phyloP scores from a whole-genome alignment of 495 filamentous ascomycete species.

The Clohesyomyces aquaticus region DNA sequence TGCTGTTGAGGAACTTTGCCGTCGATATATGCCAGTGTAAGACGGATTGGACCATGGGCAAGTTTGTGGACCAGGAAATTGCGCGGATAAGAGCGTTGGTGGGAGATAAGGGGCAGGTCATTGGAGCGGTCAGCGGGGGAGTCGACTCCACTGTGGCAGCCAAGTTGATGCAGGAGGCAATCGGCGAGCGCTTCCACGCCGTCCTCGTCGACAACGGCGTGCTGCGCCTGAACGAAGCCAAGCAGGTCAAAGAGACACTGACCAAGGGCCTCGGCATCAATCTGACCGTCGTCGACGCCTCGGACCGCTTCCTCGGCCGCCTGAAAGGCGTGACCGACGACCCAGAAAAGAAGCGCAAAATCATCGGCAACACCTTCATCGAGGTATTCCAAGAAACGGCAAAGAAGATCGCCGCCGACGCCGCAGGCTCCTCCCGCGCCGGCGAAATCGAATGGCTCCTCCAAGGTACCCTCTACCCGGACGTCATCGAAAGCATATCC shows the following conservation, averaged over 20 bases:
- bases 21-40: constrained; percentile 74
- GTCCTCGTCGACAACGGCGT: constrained; percentile 87
- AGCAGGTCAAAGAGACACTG: constrained; percentile 75
- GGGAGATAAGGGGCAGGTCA: constrained; percentile 76
- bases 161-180: constrained; percentile 79
- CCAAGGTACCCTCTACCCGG: constrained; percentile 81
- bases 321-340: constrained; percentile 74
- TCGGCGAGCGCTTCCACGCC: constrained; percentile 86
- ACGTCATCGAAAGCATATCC: constrained; percentile 79
- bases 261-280: constrained; percentile 82
- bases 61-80: constrained; percentile 80
- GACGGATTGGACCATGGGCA: constrained; percentile 80
- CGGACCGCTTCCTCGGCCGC: constrained; percentile 69
- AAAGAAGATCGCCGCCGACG: constrained; percentile 70
- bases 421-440: constrained; percentile 61
- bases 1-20: constrained; percentile 77
- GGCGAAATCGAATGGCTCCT: constrained; percentile 82
- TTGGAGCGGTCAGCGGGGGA: constrained; percentile 85
- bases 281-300: constrained; percentile 83
- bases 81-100: constrained; percentile 74
- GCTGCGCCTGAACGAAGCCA: constrained; percentile 84
- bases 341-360: constrained; percentile 91
- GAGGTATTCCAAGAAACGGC: constrained; percentile 86
- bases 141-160: constrained; percentile 93
- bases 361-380: constrained; percentile 86